phyloP scores from a whole-genome alignment of 352 stramenopile genomes.

The Phytophthora pisi region DNA sequence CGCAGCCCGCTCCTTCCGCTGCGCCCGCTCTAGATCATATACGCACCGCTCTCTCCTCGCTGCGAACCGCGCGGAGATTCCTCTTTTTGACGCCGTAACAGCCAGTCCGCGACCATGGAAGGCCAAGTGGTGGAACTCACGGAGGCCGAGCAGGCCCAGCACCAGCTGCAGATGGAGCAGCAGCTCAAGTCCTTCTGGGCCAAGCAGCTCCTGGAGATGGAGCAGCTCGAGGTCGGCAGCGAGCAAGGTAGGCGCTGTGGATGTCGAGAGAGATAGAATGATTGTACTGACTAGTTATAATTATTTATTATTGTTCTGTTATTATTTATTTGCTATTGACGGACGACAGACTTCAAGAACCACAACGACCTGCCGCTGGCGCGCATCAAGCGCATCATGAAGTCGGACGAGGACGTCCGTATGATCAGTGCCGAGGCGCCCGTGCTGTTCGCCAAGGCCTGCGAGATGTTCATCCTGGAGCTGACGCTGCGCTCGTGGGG shows the following conservation, averaged over 20 bases:
- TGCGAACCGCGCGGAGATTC: constrained; percentile 3
- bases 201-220: constrained; percentile 92
- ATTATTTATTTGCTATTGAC: background rate
- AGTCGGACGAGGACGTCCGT: constrained; percentile 97
- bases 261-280: background rate
- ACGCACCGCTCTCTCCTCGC: background rate
- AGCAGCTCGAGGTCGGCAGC: constrained; percentile 90
- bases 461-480: constrained; percentile 99
- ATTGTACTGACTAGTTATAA: background rate
- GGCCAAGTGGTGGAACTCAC: constrained; percentile 88
- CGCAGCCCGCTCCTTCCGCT: background rate
- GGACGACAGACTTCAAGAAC: constrained; percentile 96
- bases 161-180: constrained; percentile 88
- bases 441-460: constrained; percentile 99
- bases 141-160: constrained; percentile 83
- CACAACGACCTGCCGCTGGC: constrained; percentile 99
- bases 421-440: constrained; percentile 99
- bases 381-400: constrained; percentile 99
- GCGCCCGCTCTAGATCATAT: background rate
- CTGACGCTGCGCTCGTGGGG: constrained; percentile 95
- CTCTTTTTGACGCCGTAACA: constrained; percentile 9
- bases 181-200: constrained; percentile 94
- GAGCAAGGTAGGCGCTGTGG: constrained; percentile 92
- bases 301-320: background rate
- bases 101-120: constrained; percentile 52